These are phyloP conservation scores for Penicillium sclerotiorum DNA, from an alignment of 2,329 filamentous ascomycete genomes.

Conservation along the genomic window DNA sequence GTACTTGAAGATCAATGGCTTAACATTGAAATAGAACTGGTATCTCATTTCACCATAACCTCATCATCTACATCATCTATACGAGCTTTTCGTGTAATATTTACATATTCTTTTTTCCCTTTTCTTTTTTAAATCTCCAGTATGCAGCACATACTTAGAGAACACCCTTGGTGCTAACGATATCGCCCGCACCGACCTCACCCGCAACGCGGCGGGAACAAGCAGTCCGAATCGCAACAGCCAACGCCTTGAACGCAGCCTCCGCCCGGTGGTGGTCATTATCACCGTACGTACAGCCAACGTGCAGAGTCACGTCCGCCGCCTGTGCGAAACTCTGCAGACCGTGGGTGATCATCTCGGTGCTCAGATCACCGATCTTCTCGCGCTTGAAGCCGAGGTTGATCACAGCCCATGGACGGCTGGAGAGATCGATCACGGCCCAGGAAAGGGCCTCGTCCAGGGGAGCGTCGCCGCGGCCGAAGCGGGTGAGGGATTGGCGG, in stretches of 20 bases:
- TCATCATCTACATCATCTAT: conserved; percentile 13
- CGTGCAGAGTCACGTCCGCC: conserved; percentile 88
- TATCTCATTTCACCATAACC: conserved; percentile 10
- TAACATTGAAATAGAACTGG: not conserved
- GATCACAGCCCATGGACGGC: conserved; percentile 82
- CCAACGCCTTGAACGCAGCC: conserved; percentile 95
- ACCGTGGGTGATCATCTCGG: conserved; percentile 97
- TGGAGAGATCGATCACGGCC: conserved; percentile 92
- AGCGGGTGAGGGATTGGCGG: conserved; percentile 80
- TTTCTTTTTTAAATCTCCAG: conserved; percentile 7
- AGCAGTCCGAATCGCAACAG: conserved; percentile 79
- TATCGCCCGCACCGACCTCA: conserved; percentile 84
- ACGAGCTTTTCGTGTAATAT: not conserved
- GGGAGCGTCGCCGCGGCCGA: conserved; percentile 88
- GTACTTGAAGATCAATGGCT: no score
- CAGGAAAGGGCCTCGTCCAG: conserved; percentile 94
- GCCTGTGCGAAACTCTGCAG: conserved; percentile 91
- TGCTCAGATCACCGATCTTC: conserved; percentile 89
- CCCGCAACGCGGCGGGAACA: conserved; percentile 72
- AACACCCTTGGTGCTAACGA: conserved; percentile 95
- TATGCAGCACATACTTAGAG: conserved; percentile 58
- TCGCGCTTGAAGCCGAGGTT: conserved; percentile 84
- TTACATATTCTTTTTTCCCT: not conserved
- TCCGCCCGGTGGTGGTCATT: conserved; percentile 97
- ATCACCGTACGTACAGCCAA: conserved; percentile 84